Base-by-base conservation (phyloP, 768 basidiomycete genomes). In the Porpolomopsis calyptriformis region DNA sequence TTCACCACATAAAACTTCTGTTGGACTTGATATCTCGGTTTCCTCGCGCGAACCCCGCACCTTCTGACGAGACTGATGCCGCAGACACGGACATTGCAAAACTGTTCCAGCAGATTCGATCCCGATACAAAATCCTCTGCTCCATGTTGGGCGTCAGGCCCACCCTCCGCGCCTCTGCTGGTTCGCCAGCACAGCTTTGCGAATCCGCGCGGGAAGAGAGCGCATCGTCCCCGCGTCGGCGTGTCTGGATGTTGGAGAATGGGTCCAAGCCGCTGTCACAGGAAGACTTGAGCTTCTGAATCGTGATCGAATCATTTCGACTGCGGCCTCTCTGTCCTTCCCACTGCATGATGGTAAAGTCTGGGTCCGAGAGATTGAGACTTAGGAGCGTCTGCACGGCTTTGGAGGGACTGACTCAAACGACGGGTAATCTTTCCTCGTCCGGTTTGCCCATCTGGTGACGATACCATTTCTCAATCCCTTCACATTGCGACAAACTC, bases 71-170 rank as follows among this genome's bases (percentile, higher is more conserved):
- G n/a, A 56, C 66, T 1, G 14, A 7, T 31, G 29, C 7, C 2
- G 47, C 55, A 27, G 78, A 81, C 19, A 40, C 82, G 12, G 91
- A 96, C 60, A 75, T 94, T 37, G 64, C 80, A 7, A 78, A 77
- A 46, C 74, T 92, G 22, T 78, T 94, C 52, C 76, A 81, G 22
- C 80, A 87, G 51, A 92, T 97, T 49, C 77, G 89, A 34, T 87
- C 91, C 1, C 75, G 85, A 51, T 96, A 98, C 64, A 85, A 82
- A 56, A 74, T 79, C 0, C 76, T 93, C 31, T 99, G 93, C 54
- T 79, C 91, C 0, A 76, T 78, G 0, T 69, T 97, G 18, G 87
- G 86, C 25, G 74, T 90, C 25, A 64, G 66, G 23, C 71, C 72
- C 0, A 64, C 63, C 39, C 49, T 75, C 19, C 61, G 65, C 12